Percentiles rank a stretch among this genome's conserved stretches.
phyloP scores from a whole-genome alignment of 768 basidiomycete species.

The Mycena floridula region DNA sequence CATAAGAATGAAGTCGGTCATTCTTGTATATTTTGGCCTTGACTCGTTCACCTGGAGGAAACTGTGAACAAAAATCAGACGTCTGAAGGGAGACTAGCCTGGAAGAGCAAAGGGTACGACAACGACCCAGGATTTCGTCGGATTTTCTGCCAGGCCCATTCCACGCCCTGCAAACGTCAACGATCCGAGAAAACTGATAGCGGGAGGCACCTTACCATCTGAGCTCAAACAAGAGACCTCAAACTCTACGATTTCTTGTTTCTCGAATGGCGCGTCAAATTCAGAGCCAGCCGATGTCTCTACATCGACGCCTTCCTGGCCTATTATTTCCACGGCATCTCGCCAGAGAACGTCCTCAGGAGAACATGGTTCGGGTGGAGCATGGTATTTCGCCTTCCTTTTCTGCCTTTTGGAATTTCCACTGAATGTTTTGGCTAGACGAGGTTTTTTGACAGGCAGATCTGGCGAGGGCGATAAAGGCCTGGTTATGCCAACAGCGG shows the following conservation, averaged over 20 bases:
- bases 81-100: no score
- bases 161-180: constrained; percentile 67
- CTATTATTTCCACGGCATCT: constrained; percentile 67
- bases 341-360: constrained; percentile 69
- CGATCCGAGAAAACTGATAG: not conserved
- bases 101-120: constrained; percentile 80
- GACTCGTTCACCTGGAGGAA: constrained; percentile 78
- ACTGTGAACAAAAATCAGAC: no score
- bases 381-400: no score
- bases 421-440: no score
- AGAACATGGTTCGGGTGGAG: constrained; percentile 65
- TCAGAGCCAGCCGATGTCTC: constrained; percentile 43
- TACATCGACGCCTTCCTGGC: constrained; percentile 45
- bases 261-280: constrained; percentile 53
- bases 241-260: constrained; percentile 60
- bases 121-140: constrained; percentile 79
- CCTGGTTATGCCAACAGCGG: no score
- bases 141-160: constrained; percentile 34
- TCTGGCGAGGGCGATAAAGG: no score
- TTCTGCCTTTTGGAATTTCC: no score
- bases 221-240: constrained; percentile 60
- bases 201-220: constrained; percentile 35
- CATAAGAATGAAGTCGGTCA: constrained; percentile 66
- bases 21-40: constrained; percentile 68
- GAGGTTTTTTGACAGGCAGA: no score